phyloP scores from a whole-genome alignment of 257 asterid genomes.

The Nicotiana obtusifolia region DNA sequence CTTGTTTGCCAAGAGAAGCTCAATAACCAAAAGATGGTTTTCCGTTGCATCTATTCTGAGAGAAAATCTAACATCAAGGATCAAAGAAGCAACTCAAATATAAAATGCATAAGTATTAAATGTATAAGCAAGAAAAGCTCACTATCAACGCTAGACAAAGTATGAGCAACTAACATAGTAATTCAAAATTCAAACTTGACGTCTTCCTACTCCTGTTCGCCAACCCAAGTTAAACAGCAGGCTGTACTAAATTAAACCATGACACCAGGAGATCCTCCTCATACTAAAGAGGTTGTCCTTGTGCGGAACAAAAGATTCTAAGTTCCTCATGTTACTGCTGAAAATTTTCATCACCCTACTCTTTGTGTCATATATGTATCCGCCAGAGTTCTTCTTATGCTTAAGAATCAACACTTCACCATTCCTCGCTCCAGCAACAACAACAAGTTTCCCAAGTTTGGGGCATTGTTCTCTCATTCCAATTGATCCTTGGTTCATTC shows the following conservation, averaged over 20 bases:
- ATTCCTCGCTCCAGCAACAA: constrained; percentile 6
- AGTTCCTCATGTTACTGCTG: not conserved
- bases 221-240: not conserved
- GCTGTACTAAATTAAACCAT: not conserved
- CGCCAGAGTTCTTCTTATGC: not conserved
- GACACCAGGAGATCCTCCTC: not conserved
- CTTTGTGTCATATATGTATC: constrained; percentile 8
- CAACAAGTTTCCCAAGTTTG: constrained; percentile 11
- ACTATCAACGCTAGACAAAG: not conserved
- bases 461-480: not conserved
- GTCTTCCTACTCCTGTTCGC: not conserved
- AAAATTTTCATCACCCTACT: constrained; percentile 1
- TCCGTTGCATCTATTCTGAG: constrained; percentile 40
- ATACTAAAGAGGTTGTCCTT: constrained; percentile 9
- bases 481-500: not conserved
- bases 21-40: constrained; percentile 83
- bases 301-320: not conserved
- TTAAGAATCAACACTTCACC: not conserved
- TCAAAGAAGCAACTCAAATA: not conserved
- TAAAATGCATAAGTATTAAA: not conserved
- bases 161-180: not conserved
- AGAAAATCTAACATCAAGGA: not conserved
- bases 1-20: constrained; percentile 96
- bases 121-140: not conserved
- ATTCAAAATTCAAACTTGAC: not conserved